Percentiles rank a stretch among this genome's conserved stretches.
These are phyloP conservation scores for Stenocarpella maydis DNA, from an alignment of 2,329 filamentous ascomycete species.

Conservation along the genomic window DNA sequence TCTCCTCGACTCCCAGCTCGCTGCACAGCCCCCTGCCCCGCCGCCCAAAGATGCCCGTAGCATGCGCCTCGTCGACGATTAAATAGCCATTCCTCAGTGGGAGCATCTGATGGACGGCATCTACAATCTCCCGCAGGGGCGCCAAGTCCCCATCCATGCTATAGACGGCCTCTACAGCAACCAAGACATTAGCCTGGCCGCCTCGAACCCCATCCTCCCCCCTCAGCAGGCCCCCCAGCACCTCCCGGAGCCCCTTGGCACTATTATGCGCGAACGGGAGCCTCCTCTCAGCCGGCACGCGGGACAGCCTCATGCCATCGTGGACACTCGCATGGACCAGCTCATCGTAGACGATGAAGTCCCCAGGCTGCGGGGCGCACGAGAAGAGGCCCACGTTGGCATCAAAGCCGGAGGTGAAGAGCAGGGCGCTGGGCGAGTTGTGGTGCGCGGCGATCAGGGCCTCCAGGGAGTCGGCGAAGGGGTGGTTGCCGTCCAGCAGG, in stretches of 20 bases:
- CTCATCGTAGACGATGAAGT: conserved; percentile 76
- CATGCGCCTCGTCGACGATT: conserved; percentile 75
- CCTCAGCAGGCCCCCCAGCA: conserved; percentile 44
- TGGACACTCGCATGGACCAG: conserved; percentile 81
- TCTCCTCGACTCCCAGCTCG: neutral
- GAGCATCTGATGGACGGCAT: conserved; percentile 62
- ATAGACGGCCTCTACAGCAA: conserved; percentile 77
- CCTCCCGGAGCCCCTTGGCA: conserved; percentile 41
- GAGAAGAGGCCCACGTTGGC: conserved; percentile 72
- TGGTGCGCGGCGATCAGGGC: conserved; percentile 57
- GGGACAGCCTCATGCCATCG: conserved; percentile 72
- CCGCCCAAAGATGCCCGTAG: conserved; percentile 66
- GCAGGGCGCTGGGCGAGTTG: conserved; percentile 52
- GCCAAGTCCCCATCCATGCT: conserved; percentile 85
- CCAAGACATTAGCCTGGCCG: conserved; percentile 64
- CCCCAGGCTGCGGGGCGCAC: conserved; percentile 65
- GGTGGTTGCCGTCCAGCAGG: conserved; percentile 60
- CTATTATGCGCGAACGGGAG: conserved; percentile 67
- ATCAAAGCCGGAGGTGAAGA: conserved; percentile 70
- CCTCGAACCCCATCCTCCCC: conserved; percentile 46
- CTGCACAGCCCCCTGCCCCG: conserved; percentile 64
- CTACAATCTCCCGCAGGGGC: conserved; percentile 67
- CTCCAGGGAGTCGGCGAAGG: conserved; percentile 56
- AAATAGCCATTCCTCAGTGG: conserved; percentile 67
- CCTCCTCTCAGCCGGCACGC: conserved; percentile 57